phyloP scores from a whole-genome alignment of 441 rosid genomes.

The Syzygium malaccense region DNA sequence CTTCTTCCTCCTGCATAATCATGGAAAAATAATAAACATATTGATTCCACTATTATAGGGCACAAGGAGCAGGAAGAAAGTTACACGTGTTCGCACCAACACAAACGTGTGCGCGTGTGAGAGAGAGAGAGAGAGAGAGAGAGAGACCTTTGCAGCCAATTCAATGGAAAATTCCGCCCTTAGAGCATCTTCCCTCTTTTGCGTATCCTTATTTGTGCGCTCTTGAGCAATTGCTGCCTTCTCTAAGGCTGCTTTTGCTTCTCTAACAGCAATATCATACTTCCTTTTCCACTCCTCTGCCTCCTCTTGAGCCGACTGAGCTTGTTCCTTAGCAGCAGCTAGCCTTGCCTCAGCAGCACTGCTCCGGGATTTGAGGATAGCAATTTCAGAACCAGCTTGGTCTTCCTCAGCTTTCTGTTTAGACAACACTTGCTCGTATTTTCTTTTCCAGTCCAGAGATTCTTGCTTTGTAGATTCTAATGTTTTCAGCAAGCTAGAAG shows the following conservation, averaged over 20 bases:
- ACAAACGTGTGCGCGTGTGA: rapidly evolving
- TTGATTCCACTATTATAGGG: neutral
- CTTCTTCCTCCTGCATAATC: slow-evolving; percentile 71
- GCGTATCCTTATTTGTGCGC: slow-evolving; percentile 73
- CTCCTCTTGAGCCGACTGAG: slow-evolving; percentile 84
- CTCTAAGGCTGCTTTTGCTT: slow-evolving; percentile 88
- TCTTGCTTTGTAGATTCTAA: slow-evolving; percentile 78
- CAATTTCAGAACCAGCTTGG: slow-evolving; percentile 67
- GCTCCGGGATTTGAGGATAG: slow-evolving; percentile 68
- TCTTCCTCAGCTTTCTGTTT: slow-evolving; percentile 83
- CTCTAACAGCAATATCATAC: slow-evolving; percentile 82
- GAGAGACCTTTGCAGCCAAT: slow-evolving; percentile 62
- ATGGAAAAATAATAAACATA: neutral
- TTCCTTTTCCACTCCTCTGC: slow-evolving; percentile 95
- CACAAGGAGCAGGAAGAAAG: neutral
- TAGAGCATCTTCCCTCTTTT: slow-evolving; percentile 78
- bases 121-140: neutral
- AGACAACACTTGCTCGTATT: slow-evolving; percentile 55
- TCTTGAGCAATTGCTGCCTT: slow-evolving; percentile 90
- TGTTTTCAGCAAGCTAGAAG: slow-evolving; percentile 63
- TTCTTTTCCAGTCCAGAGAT: slow-evolving; percentile 67
- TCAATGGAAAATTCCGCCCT: slow-evolving; percentile 63
- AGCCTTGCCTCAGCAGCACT: slow-evolving; percentile 96
- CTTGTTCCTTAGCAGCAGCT: slow-evolving; percentile 92
- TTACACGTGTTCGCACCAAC: neutral